Evolutionary conservation across 805 yeast genomes (phyloP), one percentile per base, ranked within the genome.

Genomic region (Pichia rugopelliculosa): DNA sequence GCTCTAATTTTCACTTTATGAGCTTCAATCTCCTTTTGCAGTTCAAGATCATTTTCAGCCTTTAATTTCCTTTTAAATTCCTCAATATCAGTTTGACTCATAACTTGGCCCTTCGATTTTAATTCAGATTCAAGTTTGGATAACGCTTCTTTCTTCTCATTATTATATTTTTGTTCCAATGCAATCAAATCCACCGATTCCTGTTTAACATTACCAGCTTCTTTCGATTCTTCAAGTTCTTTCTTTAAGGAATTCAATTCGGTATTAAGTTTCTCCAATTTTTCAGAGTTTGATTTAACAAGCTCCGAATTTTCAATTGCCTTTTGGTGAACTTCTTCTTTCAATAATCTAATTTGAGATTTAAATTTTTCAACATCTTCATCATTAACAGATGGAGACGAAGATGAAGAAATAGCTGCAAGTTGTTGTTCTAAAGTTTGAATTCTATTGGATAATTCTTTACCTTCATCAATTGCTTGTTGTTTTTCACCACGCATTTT

Each of bases 1-100:
- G 64, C 69, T 46, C 74, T 63, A n/a, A 71, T 52, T 42, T 59
- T 60, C 20, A 53, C 61, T 47, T 67, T 69, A 43, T 60, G 60
- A 1, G 60, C 59, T 37, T 61, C 65, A 30, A 61, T 52, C 39
- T 63, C 64, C 54, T 47, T 57, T 52, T 44, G 38, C 47, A 63
- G 52, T 44, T 69, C 67, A 36, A 61, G 59, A n/a, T 66, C 62
- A 22, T 51, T 53, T 39, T 57, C 52, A 24, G 59, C 44, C 41
- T 56, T 47, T 24, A 50, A 41, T 18, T 44, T 46, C 23, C 46
- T 45, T 27, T 56, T 58, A 27, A 52, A 51, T 42, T 54, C 57
- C 12, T 57, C 65, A 20, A 56, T 24, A 8, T 55, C 54, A 7
- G 39, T 62, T 22, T 53, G 56, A n/a, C 57, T 51, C 24, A 58